A percentile compares a stretch with the other conserved stretches of the same genome.
These are phyloP conservation scores for Sambucus nigra DNA, from an alignment of 129 eudicot genomes.

Conservation along the genomic window DNA sequence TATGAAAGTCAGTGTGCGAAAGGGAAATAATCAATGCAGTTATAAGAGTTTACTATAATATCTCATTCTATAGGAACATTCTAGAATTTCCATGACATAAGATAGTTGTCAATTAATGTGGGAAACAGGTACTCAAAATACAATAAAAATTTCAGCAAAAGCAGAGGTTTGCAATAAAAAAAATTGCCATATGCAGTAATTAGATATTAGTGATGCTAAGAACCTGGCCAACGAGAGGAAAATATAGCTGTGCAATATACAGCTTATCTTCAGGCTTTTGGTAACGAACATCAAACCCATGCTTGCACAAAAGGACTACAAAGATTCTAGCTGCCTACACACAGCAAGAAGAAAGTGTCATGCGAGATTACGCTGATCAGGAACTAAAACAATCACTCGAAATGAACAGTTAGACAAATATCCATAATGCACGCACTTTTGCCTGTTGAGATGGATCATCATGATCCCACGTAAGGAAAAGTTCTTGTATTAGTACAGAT, in stretches of 20 bases:
- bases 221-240: constrained; percentile 98
- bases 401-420: neutral
- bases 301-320: constrained; percentile 95
- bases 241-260: constrained; percentile 89
- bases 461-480: constrained; percentile 96
- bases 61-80: neutral
- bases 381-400: neutral
- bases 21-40: no score
- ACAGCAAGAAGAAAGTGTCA: constrained; percentile 18
- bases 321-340: constrained; percentile 84
- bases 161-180: neutral
- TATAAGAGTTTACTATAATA: no score
- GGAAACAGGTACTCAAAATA: neutral
- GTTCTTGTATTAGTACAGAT: constrained; percentile 87
- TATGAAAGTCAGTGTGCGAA: no score
- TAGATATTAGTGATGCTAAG: neutral
- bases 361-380: neutral
- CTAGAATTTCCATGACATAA: neutral
- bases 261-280: constrained; percentile 96
- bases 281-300: constrained; percentile 91
- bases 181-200: neutral
- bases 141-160: neutral
- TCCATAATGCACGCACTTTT: constrained; percentile 53
- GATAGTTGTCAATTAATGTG: no score
- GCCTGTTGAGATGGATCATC: constrained; percentile 87